Conservation (phyloP, 805 yeast species). For the Cyberlindnera bimundalis region DNA sequence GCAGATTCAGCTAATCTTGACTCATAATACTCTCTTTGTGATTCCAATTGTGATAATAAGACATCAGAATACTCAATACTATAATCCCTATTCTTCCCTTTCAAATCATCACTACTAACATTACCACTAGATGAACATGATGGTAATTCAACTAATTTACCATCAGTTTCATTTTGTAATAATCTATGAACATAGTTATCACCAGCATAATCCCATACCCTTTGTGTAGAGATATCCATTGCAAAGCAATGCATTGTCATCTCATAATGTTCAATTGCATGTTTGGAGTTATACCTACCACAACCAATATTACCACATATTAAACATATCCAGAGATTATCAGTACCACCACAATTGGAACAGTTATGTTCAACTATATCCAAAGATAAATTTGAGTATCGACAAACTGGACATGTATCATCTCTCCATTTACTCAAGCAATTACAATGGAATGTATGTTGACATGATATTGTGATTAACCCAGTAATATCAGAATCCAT, state of each 20-base stretch:
- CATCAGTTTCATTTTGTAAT: slow-evolving; percentile 81
- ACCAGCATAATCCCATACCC: slow-evolving; percentile 95
- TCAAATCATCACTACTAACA: slow-evolving; percentile 4
- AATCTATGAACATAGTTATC: slow-evolving; percentile 87
- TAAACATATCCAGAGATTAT: slow-evolving; percentile 83
- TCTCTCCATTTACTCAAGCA: slow-evolving; percentile 88
- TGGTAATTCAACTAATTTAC: slow-evolving; percentile 75
- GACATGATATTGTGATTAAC: slow-evolving; percentile 82
- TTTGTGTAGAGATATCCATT: slow-evolving; percentile 77
- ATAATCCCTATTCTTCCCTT: slow-evolving; percentile 50
- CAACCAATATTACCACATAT: slow-evolving; percentile 93
- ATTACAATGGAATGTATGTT: slow-evolving; percentile 88
- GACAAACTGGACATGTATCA: slow-evolving; percentile 86
- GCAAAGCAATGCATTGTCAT: slow-evolving; percentile 83
- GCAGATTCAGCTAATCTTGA: slow-evolving; percentile 38
- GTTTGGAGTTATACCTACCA: slow-evolving; percentile 81
- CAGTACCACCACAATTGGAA: slow-evolving; percentile 50
- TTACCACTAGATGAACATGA: slow-evolving; percentile 10
- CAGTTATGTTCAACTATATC: slow-evolving; percentile 36
- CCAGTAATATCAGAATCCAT: slow-evolving; percentile 83
- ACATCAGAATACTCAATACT: slow-evolving; percentile 80
- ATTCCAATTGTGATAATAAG: slow-evolving; percentile 74
- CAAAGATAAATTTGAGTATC: slow-evolving; percentile 55
- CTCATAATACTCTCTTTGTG: slow-evolving; percentile 83
- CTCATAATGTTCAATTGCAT: slow-evolving; percentile 79